Evolutionary conservation across 176 grass and related monocot genomes (phyloP).

Genomic region (Zoysia japonica): DNA sequence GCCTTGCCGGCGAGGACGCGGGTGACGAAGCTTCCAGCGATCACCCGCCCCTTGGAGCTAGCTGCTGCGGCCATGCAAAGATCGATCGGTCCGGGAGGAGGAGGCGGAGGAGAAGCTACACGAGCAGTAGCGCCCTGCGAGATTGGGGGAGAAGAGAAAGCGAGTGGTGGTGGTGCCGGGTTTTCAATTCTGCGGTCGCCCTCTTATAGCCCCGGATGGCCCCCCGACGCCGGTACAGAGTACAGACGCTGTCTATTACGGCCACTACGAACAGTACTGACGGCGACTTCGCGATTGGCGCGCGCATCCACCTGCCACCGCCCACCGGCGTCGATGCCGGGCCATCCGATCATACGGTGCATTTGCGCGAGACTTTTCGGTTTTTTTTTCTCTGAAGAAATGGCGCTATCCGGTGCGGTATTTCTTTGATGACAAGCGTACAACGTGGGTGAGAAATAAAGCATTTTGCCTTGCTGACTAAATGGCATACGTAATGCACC

Average conservation of each 20-base stretch:
- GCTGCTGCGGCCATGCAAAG: constrained; percentile 98
- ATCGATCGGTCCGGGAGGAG: background rate
- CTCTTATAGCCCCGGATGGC: constrained; percentile 28
- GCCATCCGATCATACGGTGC: background rate
- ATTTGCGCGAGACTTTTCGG: too few species aligned
- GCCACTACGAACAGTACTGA: background rate
- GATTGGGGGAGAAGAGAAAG: background rate
- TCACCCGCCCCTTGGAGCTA: constrained; percentile 62
- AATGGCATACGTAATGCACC: too few species aligned
- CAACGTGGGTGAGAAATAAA: too few species aligned
- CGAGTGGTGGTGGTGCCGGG: background rate
- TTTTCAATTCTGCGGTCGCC: constrained; percentile 6
- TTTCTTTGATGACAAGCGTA: too few species aligned
- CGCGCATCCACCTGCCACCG: background rate
- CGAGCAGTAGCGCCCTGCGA: background rate
- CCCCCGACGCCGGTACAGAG: background rate
- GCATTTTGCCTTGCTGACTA: too few species aligned
- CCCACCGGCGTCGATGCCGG: background rate
- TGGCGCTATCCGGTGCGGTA: too few species aligned
- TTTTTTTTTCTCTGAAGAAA: too few species aligned
- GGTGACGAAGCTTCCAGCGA: constrained; percentile 76
- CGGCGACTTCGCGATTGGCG: constrained; percentile 15
- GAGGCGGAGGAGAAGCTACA: background rate
- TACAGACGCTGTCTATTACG: background rate
- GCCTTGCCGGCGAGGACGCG: constrained; percentile 59